Evolutionary conservation across 768 basidiomycete genomes (phyloP), one percentile per base, ranked within the genome.

Genomic region (Psilocybe sp.): DNA sequence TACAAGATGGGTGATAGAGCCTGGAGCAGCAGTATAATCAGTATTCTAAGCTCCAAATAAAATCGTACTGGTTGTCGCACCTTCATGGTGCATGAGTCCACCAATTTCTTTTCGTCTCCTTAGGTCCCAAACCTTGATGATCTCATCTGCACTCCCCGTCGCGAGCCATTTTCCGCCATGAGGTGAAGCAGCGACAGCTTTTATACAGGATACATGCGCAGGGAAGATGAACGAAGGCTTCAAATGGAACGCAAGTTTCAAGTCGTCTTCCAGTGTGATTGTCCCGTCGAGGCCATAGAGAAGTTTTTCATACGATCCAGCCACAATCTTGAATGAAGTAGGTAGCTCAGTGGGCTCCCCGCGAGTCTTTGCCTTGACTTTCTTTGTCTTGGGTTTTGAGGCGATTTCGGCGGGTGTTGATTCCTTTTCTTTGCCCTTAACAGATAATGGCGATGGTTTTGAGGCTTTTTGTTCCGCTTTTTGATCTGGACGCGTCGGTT

Each of bases 71-170:
- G 38, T 36, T 1, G 14, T 67, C 68, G 16, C 57, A 95, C 95
- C 96, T 76, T 92, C 81, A 64, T 98, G 96, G 50, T 97, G 93
- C 82, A 94, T 90, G 46, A 99, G 71, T 40, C 89, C 91, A 31
- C 97, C 97, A 45, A 99, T 80, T 67, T 99, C 96, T 70, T 97
- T 97, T 66, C 85, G 75, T 61, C 94, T 74, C 47, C 85, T 78
- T 52, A 99, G 67, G 72, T 98, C 94, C 97, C 97, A 99, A 8
- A 99, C 85, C 66, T 98, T 98, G 59, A 98, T 72, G 43, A 95
- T 89, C 66, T 98, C 97, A 63, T 99, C 97, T n/a, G 89, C 81
- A 55, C 92, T 92, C 6, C 94, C 97, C 0, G 89, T 93, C 7
- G 93, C 96, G 13, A 98, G 77, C 93, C 94, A 98, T 70, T 97